These are phyloP conservation scores for Cyamopsis tetragonoloba DNA, from an alignment of 306 rosid species.

Conservation along the genomic window DNA sequence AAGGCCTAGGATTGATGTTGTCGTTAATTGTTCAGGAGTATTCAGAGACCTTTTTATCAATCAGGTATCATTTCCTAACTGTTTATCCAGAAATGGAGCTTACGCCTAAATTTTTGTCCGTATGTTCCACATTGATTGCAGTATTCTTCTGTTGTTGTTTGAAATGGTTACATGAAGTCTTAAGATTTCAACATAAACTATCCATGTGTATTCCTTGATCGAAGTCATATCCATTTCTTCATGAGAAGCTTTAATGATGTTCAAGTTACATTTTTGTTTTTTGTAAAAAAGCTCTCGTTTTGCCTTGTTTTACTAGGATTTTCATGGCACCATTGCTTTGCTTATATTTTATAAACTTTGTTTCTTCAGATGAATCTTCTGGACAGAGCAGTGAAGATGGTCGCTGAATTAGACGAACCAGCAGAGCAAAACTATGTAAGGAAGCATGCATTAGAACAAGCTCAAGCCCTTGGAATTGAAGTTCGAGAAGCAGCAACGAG, in stretches of 20 bases:
- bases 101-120: too few species aligned
- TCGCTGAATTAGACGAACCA: conserved; percentile 95
- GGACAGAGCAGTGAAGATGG: conserved; percentile 97
- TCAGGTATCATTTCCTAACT: conserved; percentile 62
- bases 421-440: conserved; percentile 71
- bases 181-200: conserved; percentile 3
- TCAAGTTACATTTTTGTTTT: too few species aligned
- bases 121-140: too few species aligned
- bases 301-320: neutral
- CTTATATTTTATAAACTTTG: conserved; percentile 16
- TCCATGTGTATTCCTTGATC: too few species aligned
- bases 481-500: conserved; percentile 98
- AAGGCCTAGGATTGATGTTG: conserved; percentile 97
- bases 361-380: conserved; percentile 85
- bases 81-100: too few species aligned
- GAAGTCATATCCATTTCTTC: neutral
- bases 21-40: conserved; percentile 98
- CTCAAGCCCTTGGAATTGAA: conserved; percentile 72
- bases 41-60: conserved; percentile 98
- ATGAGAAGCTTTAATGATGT: too few species aligned
- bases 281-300: neutral
- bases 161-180: too few species aligned
- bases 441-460: conserved; percentile 92
- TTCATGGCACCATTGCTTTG: neutral
- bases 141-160: too few species aligned